phyloP scores from a whole-genome alignment of 805 yeast genomes.

The Phaffomyces thermotolerans region DNA sequence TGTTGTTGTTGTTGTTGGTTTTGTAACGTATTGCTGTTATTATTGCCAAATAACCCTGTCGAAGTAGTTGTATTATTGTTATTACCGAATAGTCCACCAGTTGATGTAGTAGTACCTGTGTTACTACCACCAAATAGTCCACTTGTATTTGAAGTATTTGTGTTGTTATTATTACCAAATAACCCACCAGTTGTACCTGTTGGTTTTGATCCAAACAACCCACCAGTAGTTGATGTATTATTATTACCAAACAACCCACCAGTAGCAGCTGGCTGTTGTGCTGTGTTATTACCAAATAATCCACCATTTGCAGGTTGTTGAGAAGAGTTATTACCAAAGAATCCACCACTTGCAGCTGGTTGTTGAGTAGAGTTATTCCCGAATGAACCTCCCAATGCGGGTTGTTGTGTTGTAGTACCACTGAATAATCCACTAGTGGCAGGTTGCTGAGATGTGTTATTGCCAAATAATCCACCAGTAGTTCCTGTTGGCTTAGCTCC shows the following conservation, averaged over 20 bases:
- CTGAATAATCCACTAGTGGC: slow-evolving; percentile 33
- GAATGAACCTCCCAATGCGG: slow-evolving; percentile 27
- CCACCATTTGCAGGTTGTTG: slow-evolving; percentile 20
- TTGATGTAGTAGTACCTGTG: slow-evolving; percentile 15
- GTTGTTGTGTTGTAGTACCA: slow-evolving; percentile 16
- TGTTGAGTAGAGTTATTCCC: slow-evolving; percentile 24
- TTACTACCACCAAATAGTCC: slow-evolving; percentile 38
- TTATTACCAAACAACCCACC: slow-evolving; percentile 39
- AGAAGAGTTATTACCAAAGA: slow-evolving; percentile 33
- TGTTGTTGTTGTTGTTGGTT: slow-evolving; percentile 9
- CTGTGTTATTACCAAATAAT: slow-evolving; percentile 30
- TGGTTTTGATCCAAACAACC: no score
- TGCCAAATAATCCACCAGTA: slow-evolving; percentile 33
- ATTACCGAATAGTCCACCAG: slow-evolving; percentile 32
- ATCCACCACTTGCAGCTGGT: slow-evolving; percentile 26
- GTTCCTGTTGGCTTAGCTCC: slow-evolving; percentile 18
- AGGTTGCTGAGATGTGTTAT: slow-evolving; percentile 12
- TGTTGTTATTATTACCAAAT: slow-evolving; percentile 27
- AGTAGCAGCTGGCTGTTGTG: slow-evolving; percentile 9
- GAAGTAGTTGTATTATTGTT: slow-evolving; percentile 22
- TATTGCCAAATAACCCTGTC: slow-evolving; percentile 34
- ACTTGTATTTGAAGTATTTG: slow-evolving; percentile 20
- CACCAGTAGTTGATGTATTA: slow-evolving; percentile 9
- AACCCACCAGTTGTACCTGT: slow-evolving; percentile 16
- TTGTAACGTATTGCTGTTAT: slow-evolving; percentile 10